Conservation (phyloP, 1,139 yeast species). For the Hanseniaspora sp. region DNA sequence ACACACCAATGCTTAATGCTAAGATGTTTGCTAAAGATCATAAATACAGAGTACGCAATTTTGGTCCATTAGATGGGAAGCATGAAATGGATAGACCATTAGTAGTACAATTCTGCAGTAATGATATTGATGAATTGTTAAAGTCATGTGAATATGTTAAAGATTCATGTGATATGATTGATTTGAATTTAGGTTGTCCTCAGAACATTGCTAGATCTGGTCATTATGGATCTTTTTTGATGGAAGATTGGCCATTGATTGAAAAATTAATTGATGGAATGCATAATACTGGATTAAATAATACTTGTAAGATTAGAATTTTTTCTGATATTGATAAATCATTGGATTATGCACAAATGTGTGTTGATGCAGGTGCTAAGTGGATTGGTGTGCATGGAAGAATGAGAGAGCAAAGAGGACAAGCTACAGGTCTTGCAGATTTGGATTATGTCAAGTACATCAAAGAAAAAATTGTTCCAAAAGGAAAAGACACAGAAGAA, state of each 20-base stretch:
- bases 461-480: constrained; percentile 60
- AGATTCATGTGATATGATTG: constrained; percentile 88
- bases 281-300: constrained; percentile 12
- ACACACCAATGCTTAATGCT: constrained; percentile 96
- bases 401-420: constrained; percentile 96
- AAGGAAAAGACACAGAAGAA: constrained; percentile 38
- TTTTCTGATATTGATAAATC: constrained; percentile 79
- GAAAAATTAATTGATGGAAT: constrained; percentile 55
- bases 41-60: constrained; percentile 64
- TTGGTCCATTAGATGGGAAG: constrained; percentile 68
- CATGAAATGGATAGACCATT: constrained; percentile 52
- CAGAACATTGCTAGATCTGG: constrained; percentile 96
- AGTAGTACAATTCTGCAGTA: constrained; percentile 91
- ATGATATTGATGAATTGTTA: constrained; percentile 76
- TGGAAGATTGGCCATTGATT: constrained; percentile 94
- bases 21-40: constrained; percentile 74
- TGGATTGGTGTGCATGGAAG: constrained; percentile 91
- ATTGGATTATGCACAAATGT: constrained; percentile 77
- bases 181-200: constrained; percentile 90
- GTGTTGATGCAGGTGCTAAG: constrained; percentile 91
- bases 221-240: constrained; percentile 84
- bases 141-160: constrained; percentile 72
- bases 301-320: constrained; percentile 85
- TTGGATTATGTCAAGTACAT: constrained; percentile 71
- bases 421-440: constrained; percentile 86